Evolutionary conservation across 2,329 filamentous ascomycete genomes (phyloP).

Genomic region (Fusarium brevicatenulatum): DNA sequence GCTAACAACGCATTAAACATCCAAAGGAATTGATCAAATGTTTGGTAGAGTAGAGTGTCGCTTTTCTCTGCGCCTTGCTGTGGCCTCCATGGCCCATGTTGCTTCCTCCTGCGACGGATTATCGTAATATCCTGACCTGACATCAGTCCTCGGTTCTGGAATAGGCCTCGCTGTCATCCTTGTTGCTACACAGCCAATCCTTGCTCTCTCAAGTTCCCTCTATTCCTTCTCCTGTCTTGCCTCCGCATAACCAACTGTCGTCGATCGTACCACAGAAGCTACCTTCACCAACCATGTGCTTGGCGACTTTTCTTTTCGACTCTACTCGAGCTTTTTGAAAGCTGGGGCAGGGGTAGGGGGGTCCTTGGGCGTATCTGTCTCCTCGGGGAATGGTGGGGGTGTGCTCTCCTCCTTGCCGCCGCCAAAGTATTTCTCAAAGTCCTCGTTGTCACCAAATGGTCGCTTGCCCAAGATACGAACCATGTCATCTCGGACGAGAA

Average conservation of each 20-base stretch:
- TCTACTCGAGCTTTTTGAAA: conserved; percentile 47
- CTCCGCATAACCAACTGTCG: neutral
- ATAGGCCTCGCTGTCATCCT: conserved; percentile 5
- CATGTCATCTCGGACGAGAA: conserved; percentile 91
- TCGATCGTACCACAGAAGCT: neutral
- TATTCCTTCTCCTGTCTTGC: conserved; percentile 27
- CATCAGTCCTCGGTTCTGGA: conserved; percentile 1
- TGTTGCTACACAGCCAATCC: conserved; percentile 36
- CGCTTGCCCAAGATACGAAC: conserved; percentile 85
- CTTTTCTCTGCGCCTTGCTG: conserved; percentile 32
- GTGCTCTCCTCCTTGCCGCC: conserved; percentile 66
- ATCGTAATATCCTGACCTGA: conserved; percentile 7
- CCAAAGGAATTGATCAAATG: conserved; percentile 38
- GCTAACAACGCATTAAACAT: conserved; percentile 41
- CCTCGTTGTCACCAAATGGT: conserved; percentile 83
- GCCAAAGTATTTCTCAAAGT: conserved; percentile 95
- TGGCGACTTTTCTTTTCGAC: conserved; percentile 10
- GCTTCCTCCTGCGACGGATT: neutral
- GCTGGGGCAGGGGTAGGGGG: conserved; percentile 52
- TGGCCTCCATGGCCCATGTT: conserved; percentile 22
- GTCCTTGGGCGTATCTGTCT: conserved; percentile 54
- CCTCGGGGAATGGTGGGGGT: conserved; percentile 64
- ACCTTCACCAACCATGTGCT: neutral
- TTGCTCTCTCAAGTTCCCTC: conserved; percentile 34
- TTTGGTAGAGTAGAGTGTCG: conserved; percentile 46